phyloP scores from a whole-genome alignment of 164 flowering plant species.

The Piper longum region DNA sequence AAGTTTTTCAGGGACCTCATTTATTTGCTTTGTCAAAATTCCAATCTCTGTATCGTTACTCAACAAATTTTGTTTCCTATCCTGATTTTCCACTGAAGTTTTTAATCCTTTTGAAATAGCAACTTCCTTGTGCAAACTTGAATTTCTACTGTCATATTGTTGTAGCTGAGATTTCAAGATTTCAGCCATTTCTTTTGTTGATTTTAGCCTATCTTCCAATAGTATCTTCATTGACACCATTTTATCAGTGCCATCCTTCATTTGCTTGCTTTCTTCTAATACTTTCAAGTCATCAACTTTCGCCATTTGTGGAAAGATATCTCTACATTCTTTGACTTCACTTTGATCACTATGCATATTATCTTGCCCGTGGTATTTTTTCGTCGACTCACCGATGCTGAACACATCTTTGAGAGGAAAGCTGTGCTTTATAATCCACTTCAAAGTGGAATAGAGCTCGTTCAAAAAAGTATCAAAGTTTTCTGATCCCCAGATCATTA shows the following conservation, averaged over 20 bases:
- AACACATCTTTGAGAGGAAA: slow-evolving; percentile 48
- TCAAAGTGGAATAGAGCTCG: slow-evolving; percentile 35
- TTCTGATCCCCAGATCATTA: slow-evolving; percentile 32
- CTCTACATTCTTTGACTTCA: slow-evolving; percentile 23
- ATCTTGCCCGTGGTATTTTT: slow-evolving; percentile 32
- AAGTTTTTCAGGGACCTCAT: slow-evolving; percentile 43
- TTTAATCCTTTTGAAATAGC: slow-evolving; percentile 31
- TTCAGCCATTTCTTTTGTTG: slow-evolving; percentile 16
- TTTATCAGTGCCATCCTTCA: slow-evolving; percentile 26
- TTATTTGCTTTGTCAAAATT: slow-evolving; percentile 40
- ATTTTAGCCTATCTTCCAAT: slow-evolving; percentile 31
- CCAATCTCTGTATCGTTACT: slow-evolving; percentile 64
- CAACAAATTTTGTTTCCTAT: slow-evolving; percentile 45
- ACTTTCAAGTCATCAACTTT: slow-evolving; percentile 12
- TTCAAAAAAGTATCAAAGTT: slow-evolving; percentile 30
- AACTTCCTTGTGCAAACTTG: slow-evolving; percentile 29
- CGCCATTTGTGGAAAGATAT: slow-evolving; percentile 11
- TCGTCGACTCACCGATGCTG: slow-evolving; percentile 35
- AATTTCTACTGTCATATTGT: slow-evolving; percentile 27
- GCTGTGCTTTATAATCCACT: slow-evolving; percentile 53
- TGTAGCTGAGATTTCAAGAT: slow-evolving; percentile 28
- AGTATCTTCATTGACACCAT: slow-evolving; percentile 24
- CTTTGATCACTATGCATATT: slow-evolving; percentile 22
- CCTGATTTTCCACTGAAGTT: slow-evolving; percentile 42
- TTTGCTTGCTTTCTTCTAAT: slow-evolving; percentile 27